Percentiles rank a stretch among this genome's conserved stretches.
phyloP scores from a whole-genome alignment of 2,329 filamentous ascomycete genomes.

The Colletotrichum camelliae region DNA sequence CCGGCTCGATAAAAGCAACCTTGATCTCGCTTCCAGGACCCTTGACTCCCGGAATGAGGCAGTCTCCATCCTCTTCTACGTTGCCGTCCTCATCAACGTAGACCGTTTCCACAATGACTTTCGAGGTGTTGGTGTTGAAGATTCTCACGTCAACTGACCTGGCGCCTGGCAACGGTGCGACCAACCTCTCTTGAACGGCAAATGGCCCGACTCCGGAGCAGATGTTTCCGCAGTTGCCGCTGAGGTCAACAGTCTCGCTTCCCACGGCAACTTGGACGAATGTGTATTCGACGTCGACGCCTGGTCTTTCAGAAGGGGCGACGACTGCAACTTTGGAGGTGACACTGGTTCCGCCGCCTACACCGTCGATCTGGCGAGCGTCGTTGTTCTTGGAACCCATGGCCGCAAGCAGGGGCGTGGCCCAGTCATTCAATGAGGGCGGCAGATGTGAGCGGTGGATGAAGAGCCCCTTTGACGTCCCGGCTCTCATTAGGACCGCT shows the following conservation, averaged over 20 bases:
- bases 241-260: slow-evolving; percentile 58
- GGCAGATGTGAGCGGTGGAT: slow-evolving; percentile 61
- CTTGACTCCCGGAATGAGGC: slow-evolving; percentile 64
- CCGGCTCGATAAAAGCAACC: slow-evolving; percentile 64
- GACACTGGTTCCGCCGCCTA: slow-evolving; percentile 65
- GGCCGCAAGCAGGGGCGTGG: slow-evolving; percentile 54
- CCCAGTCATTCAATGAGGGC: slow-evolving; percentile 47
- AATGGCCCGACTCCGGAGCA: slow-evolving; percentile 65
- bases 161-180: slow-evolving; percentile 25
- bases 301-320: slow-evolving; percentile 39
- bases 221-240: slow-evolving; percentile 70
- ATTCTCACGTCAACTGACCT: slow-evolving; percentile 40
- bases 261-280: slow-evolving; percentile 67
- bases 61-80: slow-evolving; percentile 52
- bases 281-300: slow-evolving; percentile 64
- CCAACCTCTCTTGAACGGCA: slow-evolving; percentile 57
- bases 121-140: slow-evolving; percentile 67
- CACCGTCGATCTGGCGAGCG: slow-evolving; percentile 65
- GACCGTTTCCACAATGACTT: slow-evolving; percentile 61
- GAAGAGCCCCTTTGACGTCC: slow-evolving; percentile 67
- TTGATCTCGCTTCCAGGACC: slow-evolving; percentile 57
- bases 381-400: slow-evolving; percentile 61
- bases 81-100: slow-evolving; percentile 51
- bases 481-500: slow-evolving; percentile 66
- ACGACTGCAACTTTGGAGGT: slow-evolving; percentile 69